A percentile compares a stretch with the other conserved stretches of the same genome.
Evolutionary conservation across 164 flowering plant genomes (phyloP).

Genomic region (Akebia trifoliata): DNA sequence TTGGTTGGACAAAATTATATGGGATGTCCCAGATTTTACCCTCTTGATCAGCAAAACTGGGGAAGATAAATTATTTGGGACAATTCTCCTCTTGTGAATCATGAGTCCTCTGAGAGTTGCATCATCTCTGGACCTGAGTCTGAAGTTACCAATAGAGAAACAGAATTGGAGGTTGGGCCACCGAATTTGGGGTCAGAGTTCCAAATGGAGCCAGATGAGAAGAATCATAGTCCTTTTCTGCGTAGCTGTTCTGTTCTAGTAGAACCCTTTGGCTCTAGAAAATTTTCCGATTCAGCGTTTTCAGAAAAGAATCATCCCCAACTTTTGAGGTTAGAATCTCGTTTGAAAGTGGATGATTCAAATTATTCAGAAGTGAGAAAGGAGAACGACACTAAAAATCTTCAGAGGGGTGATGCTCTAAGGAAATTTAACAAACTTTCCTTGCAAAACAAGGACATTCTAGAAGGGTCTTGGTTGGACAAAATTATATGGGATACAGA

Average conservation of each 20-base stretch:
- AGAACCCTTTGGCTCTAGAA: conserved; percentile 61
- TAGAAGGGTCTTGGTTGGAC: conserved; percentile 83
- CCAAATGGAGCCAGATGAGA: no score
- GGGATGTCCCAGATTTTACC: no score
- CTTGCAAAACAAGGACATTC: conserved; percentile 53
- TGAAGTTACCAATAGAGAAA: no score
- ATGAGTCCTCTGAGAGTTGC: no score
- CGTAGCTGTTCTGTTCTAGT: conserved; percentile 29
- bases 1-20: conserved; percentile 73
- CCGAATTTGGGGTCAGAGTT: no score
- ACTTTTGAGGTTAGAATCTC: conserved; percentile 69
- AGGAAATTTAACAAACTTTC: conserved; percentile 46
- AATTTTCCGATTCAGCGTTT: conserved; percentile 14
- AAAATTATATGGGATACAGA: conserved; percentile 72
- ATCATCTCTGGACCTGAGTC: no score
- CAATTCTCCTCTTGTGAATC: no score
- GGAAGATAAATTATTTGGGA: no score
- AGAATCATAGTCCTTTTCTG: conserved; percentile 25
- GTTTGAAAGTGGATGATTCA: conserved; percentile 26
- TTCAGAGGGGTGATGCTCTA: conserved; percentile 28
- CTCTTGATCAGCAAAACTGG: no score
- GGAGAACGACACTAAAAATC: conserved; percentile 27
- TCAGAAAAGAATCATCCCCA: conserved; percentile 66
- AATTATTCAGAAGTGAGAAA: conserved; percentile 21
- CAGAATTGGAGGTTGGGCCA: no score